Evolutionary conservation across 2,329 filamentous ascomycete species (phyloP).

Genomic region (Cordyceps tenuipes): DNA sequence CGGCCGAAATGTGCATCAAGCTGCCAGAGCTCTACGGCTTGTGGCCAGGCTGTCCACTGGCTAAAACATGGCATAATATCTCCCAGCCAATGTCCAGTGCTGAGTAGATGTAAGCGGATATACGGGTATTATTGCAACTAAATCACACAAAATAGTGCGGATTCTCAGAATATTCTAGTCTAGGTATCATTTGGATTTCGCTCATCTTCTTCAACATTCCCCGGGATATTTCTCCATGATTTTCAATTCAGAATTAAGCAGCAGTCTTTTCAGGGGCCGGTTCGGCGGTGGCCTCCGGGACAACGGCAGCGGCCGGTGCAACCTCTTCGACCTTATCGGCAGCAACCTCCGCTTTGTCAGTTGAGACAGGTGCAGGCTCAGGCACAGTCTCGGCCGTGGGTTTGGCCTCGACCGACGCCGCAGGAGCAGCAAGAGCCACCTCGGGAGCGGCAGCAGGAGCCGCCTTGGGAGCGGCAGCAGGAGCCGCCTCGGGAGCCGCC

Average conservation of each 20-base stretch:
- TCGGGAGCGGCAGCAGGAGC: constrained; percentile 6
- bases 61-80: background rate
- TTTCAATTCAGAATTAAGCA: background rate
- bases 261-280: constrained; percentile 8
- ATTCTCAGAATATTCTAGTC: background rate
- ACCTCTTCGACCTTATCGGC: constrained; percentile 4
- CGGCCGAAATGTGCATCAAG: too few species aligned
- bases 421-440: constrained; percentile 7
- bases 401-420: background rate
- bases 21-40: too few species aligned
- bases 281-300: background rate
- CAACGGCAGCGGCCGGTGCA: background rate
- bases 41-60: too few species aligned
- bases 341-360: background rate
- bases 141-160: background rate
- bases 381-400: background rate
- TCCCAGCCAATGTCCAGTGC: background rate
- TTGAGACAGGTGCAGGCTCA: background rate
- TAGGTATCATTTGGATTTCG: constrained; percentile 3
- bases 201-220: background rate
- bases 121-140: constrained; percentile 7
- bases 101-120: background rate
- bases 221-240: background rate
- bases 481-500: constrained; percentile 6
- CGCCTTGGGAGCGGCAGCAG: background rate